Evolutionary conservation across 306 rosid species (phyloP), one percentile per base, ranked within the genome.

Genomic region (Lathyrus sativus): DNA sequence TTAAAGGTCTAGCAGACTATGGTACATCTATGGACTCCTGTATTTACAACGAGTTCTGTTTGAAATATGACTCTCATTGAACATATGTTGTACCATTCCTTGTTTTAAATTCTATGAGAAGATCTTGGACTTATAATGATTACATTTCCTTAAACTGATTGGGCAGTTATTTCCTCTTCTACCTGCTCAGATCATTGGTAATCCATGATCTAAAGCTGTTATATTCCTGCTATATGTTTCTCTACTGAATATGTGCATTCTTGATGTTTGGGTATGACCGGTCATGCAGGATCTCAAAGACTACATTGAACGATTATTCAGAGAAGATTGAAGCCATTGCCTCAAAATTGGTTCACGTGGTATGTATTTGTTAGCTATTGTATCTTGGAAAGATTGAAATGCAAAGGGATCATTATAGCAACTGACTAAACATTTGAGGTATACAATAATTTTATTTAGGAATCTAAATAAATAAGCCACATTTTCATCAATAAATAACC

Each of bases 291-390:
- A 79, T 90, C 70, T 88, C 99, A 62, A 93, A 90, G 81, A 89
- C 86, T 48, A 38, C 76, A 54, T 57, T 93, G 80, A 84, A 83
- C 71, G 97, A 90, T 55, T 86, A 80, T 82, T 85, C 95, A 14
- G 90, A 86, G 82, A 93, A 88, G 88, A 81, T 90, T 18, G 99
- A 90, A 87, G 89, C 78, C 39, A 73, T 86, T 68, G 95, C 99
- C 54, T 86, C 92, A 50, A 86, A 83, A 51, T 66, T 90, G 78
- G 81, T 80, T 39, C 74, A 49, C 0, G 53, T 19, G 82, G 97
- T 89, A 74, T 7, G 85, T 74, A 54, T 71, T 70, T 72, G 54
- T 64, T 31, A 10, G 33, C 28, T 62, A 33, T 54, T 78, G 26
- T 68, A 62, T 64, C 54, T 62, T 48, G 33, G 33, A 54, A 72